Percentiles rank a stretch among this genome's conserved stretches.
phyloP scores from a whole-genome alignment of 169 alveolate species.

The Eimeria mitis region DNA sequence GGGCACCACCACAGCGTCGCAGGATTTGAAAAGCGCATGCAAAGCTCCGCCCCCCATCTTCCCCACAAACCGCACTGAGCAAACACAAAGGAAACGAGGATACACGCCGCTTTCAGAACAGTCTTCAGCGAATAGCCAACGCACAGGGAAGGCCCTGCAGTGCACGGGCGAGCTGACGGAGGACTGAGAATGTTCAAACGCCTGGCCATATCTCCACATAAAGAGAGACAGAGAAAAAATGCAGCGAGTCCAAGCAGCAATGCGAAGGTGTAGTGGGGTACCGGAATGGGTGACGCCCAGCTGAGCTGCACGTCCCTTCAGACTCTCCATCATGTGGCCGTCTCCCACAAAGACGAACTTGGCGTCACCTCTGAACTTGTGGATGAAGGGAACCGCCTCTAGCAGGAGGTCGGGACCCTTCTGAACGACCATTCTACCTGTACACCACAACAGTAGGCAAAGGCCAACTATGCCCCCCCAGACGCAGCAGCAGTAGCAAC shows the following conservation, averaged over 20 bases:
- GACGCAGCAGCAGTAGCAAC: background rate
- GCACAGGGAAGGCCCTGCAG: background rate
- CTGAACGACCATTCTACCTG: slow-evolving; percentile 88
- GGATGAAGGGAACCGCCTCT: slow-evolving; percentile 86
- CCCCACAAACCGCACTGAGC: slow-evolving; percentile 61
- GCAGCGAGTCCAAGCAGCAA: background rate
- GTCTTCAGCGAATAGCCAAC: background rate
- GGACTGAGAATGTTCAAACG: background rate
- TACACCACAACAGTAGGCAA: background rate
- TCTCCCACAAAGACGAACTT: slow-evolving; percentile 90
- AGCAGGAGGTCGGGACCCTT: slow-evolving; percentile 89
- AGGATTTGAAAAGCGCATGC: slow-evolving; percentile 88
- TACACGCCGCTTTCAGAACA: background rate
- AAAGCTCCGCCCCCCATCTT: slow-evolving; percentile 75
- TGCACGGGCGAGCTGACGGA: background rate
- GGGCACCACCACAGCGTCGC: slow-evolving; percentile 91
- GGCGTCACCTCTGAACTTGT: slow-evolving; percentile 85
- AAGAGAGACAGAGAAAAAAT: background rate
- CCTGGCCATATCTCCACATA: background rate
- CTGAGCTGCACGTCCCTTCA: slow-evolving; percentile 87
- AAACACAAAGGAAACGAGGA: background rate
- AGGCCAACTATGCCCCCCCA: background rate
- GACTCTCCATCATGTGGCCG: slow-evolving; percentile 88
- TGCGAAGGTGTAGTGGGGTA: background rate
- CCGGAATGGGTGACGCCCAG: slow-evolving; percentile 82